A percentile compares a stretch with the other conserved stretches of the same genome.
These are phyloP conservation scores for Erythrophleum ivorense DNA, from an alignment of 331 rosid species.

Conservation along the genomic window DNA sequence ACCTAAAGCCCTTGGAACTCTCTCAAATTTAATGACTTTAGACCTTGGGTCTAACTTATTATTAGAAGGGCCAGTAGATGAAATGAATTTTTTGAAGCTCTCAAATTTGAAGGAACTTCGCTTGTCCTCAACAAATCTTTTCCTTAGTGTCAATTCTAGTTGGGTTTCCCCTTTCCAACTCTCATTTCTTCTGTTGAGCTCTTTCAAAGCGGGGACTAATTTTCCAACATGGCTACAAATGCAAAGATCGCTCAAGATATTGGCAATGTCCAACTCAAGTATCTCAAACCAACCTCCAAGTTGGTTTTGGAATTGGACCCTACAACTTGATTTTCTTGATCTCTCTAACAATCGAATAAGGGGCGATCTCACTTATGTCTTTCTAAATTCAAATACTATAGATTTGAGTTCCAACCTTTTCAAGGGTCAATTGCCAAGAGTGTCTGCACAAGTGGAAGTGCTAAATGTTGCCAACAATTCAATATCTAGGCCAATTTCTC, in stretches of 20 bases:
- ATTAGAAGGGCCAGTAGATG: not conserved
- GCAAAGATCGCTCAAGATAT: not conserved
- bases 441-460: slow-evolving; percentile 10
- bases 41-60: not conserved
- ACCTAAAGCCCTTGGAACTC: not conserved
- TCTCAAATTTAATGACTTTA: slow-evolving; percentile 7
- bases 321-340: not conserved
- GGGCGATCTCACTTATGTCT: not conserved
- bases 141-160: not conserved
- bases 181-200: not conserved
- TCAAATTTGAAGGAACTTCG: not conserved
- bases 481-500: not conserved
- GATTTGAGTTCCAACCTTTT: slow-evolving; percentile 34
- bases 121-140: slow-evolving; percentile 27
- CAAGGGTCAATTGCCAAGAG: slow-evolving; percentile 28
- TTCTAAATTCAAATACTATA: not conserved
- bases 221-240: slow-evolving; percentile 26
- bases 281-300: slow-evolving; percentile 33
- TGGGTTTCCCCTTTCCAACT: slow-evolving; percentile 36
- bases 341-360: slow-evolving; percentile 35
- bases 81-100: slow-evolving; percentile 1
- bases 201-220: slow-evolving; percentile 8
- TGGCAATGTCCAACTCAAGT: not conserved
- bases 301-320: slow-evolving; percentile 30
- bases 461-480: slow-evolving; percentile 28